These are phyloP conservation scores for Claviceps pusilla DNA, from an alignment of 2,329 filamentous ascomycete genomes.

Conservation along the genomic window DNA sequence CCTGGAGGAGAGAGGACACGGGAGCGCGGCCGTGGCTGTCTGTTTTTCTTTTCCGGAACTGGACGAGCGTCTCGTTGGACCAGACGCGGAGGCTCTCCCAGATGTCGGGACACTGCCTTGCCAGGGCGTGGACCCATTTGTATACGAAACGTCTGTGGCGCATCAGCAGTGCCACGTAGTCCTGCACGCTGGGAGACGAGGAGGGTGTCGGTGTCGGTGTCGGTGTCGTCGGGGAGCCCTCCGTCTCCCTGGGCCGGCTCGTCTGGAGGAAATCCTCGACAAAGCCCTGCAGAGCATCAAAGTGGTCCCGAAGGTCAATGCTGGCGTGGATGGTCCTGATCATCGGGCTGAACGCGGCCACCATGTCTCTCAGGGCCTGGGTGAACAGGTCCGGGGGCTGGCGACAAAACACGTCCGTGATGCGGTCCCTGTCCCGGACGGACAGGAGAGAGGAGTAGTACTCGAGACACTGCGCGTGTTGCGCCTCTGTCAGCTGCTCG, in stretches of 20 bases:
- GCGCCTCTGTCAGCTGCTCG: constrained; percentile 35
- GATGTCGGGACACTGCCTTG: constrained; percentile 51
- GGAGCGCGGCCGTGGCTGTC: neutral
- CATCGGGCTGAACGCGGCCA: constrained; percentile 58
- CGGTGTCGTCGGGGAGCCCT: neutral
- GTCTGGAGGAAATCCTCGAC: constrained; percentile 54
- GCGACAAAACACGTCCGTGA: constrained; percentile 51
- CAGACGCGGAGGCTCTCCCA: constrained; percentile 46
- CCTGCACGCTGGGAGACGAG: constrained; percentile 44
- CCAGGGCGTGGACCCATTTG: constrained; percentile 56
- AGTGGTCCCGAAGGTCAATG: constrained; percentile 54
- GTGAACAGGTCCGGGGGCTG: constrained; percentile 61
- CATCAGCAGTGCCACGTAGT: constrained; percentile 53
- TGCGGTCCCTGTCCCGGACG: constrained; percentile 57
- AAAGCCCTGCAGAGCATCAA: constrained; percentile 53
- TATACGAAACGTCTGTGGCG: constrained; percentile 50
- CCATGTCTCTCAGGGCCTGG: constrained; percentile 45
- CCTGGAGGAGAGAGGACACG: constrained; percentile 25
- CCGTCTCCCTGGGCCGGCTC: constrained; percentile 28
- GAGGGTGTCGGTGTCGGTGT: too few relatives aligned
- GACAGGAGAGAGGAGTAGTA: constrained; percentile 59
- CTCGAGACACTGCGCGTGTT: constrained; percentile 50
- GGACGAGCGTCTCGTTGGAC: constrained; percentile 39
- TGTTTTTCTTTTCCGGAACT: constrained; percentile 30
- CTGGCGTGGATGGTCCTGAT: constrained; percentile 57